phyloP scores from a whole-genome alignment of 1,139 yeast genomes.

The Saccharomyces hybrid region DNA sequence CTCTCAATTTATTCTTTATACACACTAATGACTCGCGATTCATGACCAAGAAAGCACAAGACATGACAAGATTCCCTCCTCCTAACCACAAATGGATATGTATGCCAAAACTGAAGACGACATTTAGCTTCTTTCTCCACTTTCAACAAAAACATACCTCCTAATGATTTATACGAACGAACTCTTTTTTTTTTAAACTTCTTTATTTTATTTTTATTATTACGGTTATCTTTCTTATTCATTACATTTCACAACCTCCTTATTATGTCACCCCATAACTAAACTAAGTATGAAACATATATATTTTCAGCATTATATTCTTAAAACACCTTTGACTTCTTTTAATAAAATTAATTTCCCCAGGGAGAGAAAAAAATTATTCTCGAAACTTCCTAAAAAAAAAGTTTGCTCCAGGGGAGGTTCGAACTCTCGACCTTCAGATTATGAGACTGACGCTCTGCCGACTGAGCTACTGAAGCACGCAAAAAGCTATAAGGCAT shows the following conservation, averaged over 20 bases:
- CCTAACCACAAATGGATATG: not conserved
- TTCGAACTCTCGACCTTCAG: conserved; percentile 45
- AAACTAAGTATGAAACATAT: not conserved
- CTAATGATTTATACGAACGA: conserved; percentile 1
- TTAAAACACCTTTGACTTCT: not conserved
- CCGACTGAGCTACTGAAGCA: conserved; percentile 43
- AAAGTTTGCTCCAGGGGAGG: conserved; percentile 60
- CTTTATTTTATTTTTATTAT: not conserved
- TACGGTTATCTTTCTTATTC: not conserved
- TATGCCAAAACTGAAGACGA: not conserved
- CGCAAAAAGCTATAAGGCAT: not conserved
- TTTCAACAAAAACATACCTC: not conserved
- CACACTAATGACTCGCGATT: not conserved
- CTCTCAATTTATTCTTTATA: not conserved
- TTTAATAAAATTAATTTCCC: not conserved
- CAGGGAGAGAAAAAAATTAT: not conserved
- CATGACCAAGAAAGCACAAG: not conserved
- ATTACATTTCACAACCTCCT: not conserved
- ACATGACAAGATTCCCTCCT: not conserved
- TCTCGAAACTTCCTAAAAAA: not conserved
- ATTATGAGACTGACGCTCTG: conserved; percentile 45
- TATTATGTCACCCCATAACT: not conserved
- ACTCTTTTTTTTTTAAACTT: not conserved
- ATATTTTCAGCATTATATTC: not conserved
- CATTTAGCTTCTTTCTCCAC: not conserved